Percentiles rank a stretch among this genome's conserved stretches.
These are phyloP conservation scores for Trichophaea hybrida DNA, from an alignment of 2,329 filamentous ascomycete species.

Conservation along the genomic window DNA sequence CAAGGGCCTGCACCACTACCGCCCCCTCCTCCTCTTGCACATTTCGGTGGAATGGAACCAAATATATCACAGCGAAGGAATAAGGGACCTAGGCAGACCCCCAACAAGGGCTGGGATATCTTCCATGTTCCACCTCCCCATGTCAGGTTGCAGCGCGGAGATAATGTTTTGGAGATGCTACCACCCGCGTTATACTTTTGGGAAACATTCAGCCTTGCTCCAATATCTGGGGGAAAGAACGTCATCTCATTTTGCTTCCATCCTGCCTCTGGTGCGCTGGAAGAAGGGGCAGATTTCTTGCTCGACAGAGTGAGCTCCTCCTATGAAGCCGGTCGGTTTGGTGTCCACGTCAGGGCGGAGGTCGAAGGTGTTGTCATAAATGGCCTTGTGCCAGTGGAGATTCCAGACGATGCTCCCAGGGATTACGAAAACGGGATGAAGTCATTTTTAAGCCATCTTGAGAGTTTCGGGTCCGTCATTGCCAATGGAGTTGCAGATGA, in stretches of 20 bases:
- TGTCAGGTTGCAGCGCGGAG: constrained; percentile 55
- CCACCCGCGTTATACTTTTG: constrained; percentile 65
- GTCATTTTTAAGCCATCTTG: constrained; percentile 14
- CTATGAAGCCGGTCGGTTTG: constrained; percentile 30
- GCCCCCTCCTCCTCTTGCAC: constrained; percentile 3
- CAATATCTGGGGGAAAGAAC: constrained; percentile 56
- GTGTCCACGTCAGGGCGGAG: constrained; percentile 20
- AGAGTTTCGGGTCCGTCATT: constrained; percentile 24
- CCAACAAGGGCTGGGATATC: constrained; percentile 26
- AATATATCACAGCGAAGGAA: constrained; percentile 2
- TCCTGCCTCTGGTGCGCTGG: constrained; percentile 49
- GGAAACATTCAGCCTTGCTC: constrained; percentile 64
- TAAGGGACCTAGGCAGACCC: neutral
- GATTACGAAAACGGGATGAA: constrained; percentile 57
- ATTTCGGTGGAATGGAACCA: neutral
- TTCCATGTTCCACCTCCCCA: constrained; percentile 55
- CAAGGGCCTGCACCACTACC: constrained; percentile 18
- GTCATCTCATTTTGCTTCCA: constrained; percentile 56
- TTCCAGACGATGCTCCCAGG: constrained; percentile 37
- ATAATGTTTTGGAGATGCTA: constrained; percentile 55
- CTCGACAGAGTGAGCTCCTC: constrained; percentile 56
- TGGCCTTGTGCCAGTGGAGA: constrained; percentile 11
- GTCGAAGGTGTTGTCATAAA: constrained; percentile 12
- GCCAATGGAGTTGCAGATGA: constrained; percentile 29
- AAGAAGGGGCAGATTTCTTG: constrained; percentile 47